These are phyloP conservation scores for Linderniella brevidens DNA, from an alignment of 257 asterid species.

Conservation along the genomic window DNA sequence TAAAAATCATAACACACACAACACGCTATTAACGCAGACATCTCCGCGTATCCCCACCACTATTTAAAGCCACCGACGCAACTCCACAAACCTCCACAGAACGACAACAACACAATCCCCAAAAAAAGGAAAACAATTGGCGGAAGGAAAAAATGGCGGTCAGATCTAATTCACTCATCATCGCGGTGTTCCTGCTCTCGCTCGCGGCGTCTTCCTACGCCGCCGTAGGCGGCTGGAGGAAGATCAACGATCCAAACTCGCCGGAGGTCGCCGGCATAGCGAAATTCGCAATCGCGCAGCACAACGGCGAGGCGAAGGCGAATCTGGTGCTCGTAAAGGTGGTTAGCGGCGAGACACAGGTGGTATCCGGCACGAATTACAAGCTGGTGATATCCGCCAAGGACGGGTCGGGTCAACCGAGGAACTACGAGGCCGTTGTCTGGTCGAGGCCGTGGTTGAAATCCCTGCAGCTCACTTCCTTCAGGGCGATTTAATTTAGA, in stretches of 20 bases:
- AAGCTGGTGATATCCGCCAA: conserved; percentile 16
- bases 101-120: no score
- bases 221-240: conserved; percentile 12
- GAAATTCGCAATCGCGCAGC: conserved; percentile 22
- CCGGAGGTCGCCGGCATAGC: conserved; percentile 16
- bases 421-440: conserved; percentile 20
- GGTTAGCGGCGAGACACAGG: conserved; percentile 18
- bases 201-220: neutral
- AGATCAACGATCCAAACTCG: conserved; percentile 14
- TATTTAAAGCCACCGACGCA: no score
- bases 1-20: no score
- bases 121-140: no score
- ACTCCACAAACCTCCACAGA: no score
- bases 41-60: no score
- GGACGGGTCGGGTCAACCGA: conserved; percentile 9
- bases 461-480: conserved; percentile 19
- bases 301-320: conserved; percentile 14
- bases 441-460: conserved; percentile 15
- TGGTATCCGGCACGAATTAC: conserved; percentile 25
- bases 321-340: conserved; percentile 15
- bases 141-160: conserved; percentile 9
- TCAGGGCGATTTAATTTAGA: conserved; percentile 1
- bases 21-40: no score
- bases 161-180: conserved; percentile 6
- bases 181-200: conserved; percentile 6